Evolutionary conservation across 805 yeast genomes (phyloP), one percentile per base, ranked within the genome.

Genomic region (Saccharomycopsis oosterbeekiorum): DNA sequence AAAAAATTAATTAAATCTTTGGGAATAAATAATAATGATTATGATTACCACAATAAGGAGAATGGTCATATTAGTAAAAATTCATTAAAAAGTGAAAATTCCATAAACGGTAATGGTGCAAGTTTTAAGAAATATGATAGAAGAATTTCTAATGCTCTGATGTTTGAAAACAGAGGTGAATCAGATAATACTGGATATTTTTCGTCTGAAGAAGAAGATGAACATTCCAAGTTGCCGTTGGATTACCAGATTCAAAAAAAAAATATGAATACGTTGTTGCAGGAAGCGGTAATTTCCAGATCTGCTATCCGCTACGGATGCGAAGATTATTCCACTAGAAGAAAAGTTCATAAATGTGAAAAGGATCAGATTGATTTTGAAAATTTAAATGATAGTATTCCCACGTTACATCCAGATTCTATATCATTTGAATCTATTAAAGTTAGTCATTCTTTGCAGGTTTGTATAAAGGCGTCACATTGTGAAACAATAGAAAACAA

Each of bases 381-480:
- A 39, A 55, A 39, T 41, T 19, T 43, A 26, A 55, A 58, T 17
- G 17, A 26, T 2, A 10, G 17, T 57, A 64, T 60, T 54, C 62
- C 62, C 37, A 67, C 76, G 1, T 76, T 86, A 59, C 80, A 82
- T 65, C 85, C 92, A 1, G 91, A 87, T 67, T 71, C 77, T 53
- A 75, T 80, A 15, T 82, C 86, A 65, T 85, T 80, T 67, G 78
- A 83, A 40, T 85, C 84, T 67, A 77, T 88, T 55, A 82, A 79
- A 65, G 77, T 86, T 17, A 78, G 80, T 60, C 96, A 88, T 70
- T 75, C 91, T 57, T 70, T 88, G 57, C 94, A 88, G 69, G 78
- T 88, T 4, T 83, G 87, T 66, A 79, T 88, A 61, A 75, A 94
- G 61, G 69, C 72, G 3, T 73, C 72, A 43, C 70, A 74, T 1